These are phyloP conservation scores for Boeremia lycopersici DNA, from an alignment of 2,329 filamentous ascomycete genomes.

Conservation along the genomic window DNA sequence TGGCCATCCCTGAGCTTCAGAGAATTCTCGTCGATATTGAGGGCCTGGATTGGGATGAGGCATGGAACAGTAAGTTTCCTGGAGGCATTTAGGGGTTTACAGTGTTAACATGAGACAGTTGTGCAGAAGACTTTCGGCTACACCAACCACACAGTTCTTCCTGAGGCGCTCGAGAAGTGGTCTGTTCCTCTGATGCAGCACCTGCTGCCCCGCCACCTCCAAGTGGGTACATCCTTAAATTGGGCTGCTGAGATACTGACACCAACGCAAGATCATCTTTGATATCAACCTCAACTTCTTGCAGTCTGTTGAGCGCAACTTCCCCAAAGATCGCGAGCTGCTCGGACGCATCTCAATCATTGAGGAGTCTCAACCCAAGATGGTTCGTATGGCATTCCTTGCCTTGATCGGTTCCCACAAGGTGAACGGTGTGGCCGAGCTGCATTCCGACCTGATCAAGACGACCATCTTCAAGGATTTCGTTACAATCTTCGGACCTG, in stretches of 20 bases:
- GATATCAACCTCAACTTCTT: conserved; percentile 97
- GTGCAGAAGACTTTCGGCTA: conserved; percentile 78
- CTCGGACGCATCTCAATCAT: conserved; percentile 92
- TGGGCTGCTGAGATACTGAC: conserved; percentile 9
- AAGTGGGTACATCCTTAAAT: conserved; percentile 48
- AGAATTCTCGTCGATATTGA: conserved; percentile 90
- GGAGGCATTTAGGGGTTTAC: not conserved
- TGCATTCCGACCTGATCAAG: conserved; percentile 97
- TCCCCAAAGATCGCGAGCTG: conserved; percentile 87
- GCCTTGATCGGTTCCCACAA: conserved; percentile 98
- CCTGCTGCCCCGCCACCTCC: conserved; percentile 88
- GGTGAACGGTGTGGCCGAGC: conserved; percentile 96
- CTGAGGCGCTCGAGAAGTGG: conserved; percentile 98
- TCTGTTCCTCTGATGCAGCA: conserved; percentile 91
- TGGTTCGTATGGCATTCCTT: conserved; percentile 96
- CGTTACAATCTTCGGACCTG: conserved; percentile 88
- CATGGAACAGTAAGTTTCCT: conserved; percentile 74
- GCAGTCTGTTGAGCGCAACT: conserved; percentile 85
- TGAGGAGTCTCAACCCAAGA: conserved; percentile 94
- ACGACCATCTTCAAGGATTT: conserved; percentile 99
- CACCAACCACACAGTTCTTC: conserved; percentile 97
- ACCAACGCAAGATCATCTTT: conserved; percentile 75
- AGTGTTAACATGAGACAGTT: conserved; percentile 41
- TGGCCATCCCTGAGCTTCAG: conserved; percentile 94
- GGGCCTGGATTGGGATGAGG: conserved; percentile 89